A percentile compares a stretch with the other conserved stretches of the same genome.
Conservation (phyloP, 139 green algal genomes). For the Tetradesmus obliquus region DNA sequence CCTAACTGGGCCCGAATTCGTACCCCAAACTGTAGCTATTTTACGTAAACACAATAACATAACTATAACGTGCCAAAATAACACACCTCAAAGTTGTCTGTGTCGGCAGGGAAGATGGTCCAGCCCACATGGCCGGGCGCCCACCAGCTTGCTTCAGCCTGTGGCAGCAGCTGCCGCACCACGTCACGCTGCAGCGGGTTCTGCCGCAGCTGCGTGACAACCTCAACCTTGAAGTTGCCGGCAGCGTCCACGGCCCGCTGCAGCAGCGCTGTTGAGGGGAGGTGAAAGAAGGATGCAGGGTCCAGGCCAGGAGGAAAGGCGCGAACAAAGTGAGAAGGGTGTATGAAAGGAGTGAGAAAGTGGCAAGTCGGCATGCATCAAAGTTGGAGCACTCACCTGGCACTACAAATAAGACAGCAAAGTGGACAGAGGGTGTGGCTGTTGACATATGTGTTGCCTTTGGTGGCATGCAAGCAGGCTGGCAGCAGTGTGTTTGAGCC, state of each 20-base stretch:
- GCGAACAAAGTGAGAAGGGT: background rate
- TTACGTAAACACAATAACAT: background rate
- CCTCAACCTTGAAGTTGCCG: conserved; percentile 72
- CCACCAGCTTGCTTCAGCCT: conserved; percentile 83
- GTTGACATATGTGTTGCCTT: background rate
- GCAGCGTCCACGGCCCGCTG: conserved; percentile 55
- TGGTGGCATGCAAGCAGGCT: background rate
- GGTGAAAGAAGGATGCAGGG: background rate
- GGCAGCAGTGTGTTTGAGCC: background rate
- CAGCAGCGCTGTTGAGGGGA: conserved; percentile 66
- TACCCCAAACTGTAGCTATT: too few species aligned
- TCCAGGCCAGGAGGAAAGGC: background rate
- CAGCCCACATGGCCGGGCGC: conserved; percentile 82
- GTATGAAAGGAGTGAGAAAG: too few species aligned
- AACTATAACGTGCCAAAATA: background rate
- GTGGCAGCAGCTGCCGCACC: conserved; percentile 78
- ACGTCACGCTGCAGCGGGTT: conserved; percentile 80
- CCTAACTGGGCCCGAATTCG: too few species aligned
- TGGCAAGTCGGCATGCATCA: too few species aligned
- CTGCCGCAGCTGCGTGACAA: conserved; percentile 76
- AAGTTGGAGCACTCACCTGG: too few species aligned
- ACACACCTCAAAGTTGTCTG: conserved; percentile 71
- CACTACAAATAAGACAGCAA: too few species aligned
- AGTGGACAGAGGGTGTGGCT: too few species aligned
- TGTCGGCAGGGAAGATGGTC: conserved; percentile 87